A percentile compares a stretch with the other conserved stretches of the same genome.
phyloP scores from a whole-genome alignment of 1,139 yeast genomes.

The Yamadazyma taylorii region DNA sequence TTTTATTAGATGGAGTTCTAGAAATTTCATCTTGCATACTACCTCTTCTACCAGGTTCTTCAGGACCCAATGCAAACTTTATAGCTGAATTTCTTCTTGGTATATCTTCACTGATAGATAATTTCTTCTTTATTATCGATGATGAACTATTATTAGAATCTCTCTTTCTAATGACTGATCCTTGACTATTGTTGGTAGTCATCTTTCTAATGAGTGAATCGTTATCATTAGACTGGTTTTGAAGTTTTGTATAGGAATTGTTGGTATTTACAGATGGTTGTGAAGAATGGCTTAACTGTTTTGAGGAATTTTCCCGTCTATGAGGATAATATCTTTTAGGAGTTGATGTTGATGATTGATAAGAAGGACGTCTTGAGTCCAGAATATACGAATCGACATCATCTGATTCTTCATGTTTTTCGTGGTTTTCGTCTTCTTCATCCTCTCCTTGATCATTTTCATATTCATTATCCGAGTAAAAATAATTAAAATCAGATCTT shows the following conservation, averaged over 20 bases:
- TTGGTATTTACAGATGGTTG: background rate
- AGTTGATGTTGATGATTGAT: background rate
- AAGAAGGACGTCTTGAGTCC: background rate
- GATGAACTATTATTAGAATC: background rate
- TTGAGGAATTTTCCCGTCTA: background rate
- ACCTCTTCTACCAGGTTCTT: background rate
- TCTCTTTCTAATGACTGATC: background rate
- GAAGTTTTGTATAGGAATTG: background rate
- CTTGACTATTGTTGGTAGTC: background rate
- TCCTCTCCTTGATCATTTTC: background rate
- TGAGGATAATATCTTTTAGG: slow-evolving; percentile 1
- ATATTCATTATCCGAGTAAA: background rate
- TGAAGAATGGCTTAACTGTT: background rate
- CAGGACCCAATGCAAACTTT: slow-evolving; percentile 3
- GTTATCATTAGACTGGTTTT: slow-evolving; percentile 4
- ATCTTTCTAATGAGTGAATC: slow-evolving; percentile 6
- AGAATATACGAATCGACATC: no score
- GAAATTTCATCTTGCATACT: no score
- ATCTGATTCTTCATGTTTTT: no score
- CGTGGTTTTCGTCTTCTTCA: background rate
- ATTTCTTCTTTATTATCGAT: slow-evolving; percentile 2
- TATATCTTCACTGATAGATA: slow-evolving; percentile 5
- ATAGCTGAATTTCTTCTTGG: slow-evolving; percentile 1
- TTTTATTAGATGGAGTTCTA: no score
- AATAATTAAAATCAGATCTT: slow-evolving; percentile 4